Evolutionary conservation across 805 yeast species (phyloP), one percentile per base, ranked within the genome.

Genomic region (Barnettozyma sp.): DNA sequence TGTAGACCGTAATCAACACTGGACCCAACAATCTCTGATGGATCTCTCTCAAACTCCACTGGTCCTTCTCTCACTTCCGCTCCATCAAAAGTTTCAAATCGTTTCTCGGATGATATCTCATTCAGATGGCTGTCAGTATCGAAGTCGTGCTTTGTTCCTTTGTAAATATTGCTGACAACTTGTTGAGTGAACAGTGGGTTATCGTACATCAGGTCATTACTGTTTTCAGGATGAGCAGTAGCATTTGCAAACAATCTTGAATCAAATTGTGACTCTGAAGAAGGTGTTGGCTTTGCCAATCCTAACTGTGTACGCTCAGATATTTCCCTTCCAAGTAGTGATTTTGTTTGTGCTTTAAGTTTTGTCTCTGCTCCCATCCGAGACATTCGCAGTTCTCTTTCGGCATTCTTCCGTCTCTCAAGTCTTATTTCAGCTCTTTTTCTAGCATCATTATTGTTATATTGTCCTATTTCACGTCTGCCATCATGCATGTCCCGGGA

Each of bases 221-320:
- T 50, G 18, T 52, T 53, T 15, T 54, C 49, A 1, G 63, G 50
- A 25, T 64, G 64, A 2, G n/a, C n/a, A n/a, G 72, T 57, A 2
- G 71, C 71, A 20, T 65, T 66, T 8, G 71, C 55, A 43, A 68
- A 78, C 22, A 81, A 52, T 21, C 83, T 63, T 1, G 83, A 65
- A 48, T 81, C 90, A 45, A 73, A 75, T 34, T 65, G 65, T 3
- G 65, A 58, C 30, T 71, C 78, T 5, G 33, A 39, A 1, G 56
- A 41, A 6, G 53, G 42, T 8, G 65, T 48, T 1, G 69, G 64
- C 39, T 60, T 60, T 1, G 68, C 65, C 10, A 71, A 59, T 0
- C 78, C 78, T 19, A 74, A 40, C 3, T 72, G 71, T 2, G 76
- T 74, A 39, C 70, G 63, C 31, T 73, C 80, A 8, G 79, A 71